These are phyloP conservation scores for Fusarium nisikadoi DNA, from an alignment of 2,329 filamentous ascomycete genomes.

Conservation along the genomic window DNA sequence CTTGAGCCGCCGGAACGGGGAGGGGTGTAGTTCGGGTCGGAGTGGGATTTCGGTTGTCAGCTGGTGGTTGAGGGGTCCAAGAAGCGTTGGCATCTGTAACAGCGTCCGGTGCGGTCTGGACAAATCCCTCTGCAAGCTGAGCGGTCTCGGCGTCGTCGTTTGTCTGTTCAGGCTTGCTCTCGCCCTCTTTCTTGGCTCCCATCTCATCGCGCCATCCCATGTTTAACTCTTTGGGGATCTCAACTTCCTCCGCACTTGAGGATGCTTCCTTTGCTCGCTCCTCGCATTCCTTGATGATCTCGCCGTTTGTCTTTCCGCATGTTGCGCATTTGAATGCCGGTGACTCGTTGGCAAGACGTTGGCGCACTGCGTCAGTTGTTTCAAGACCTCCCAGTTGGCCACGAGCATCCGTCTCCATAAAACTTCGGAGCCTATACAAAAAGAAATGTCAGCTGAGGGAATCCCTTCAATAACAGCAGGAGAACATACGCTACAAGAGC, in stretches of 20 bases:
- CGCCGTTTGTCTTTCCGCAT: conserved; percentile 77
- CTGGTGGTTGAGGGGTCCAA: conserved; percentile 8
- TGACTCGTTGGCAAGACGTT: conserved; percentile 75
- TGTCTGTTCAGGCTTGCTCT: conserved; percentile 12
- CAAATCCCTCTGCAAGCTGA: conserved; percentile 67
- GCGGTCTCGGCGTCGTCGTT: conserved; percentile 56
- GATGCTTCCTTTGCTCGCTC: conserved; percentile 59
- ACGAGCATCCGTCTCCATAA: conserved; percentile 90
- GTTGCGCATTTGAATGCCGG: conserved; percentile 72
- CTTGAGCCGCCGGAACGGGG: conserved; percentile 13
- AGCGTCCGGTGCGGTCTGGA: conserved; percentile 55
- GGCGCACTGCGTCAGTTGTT: conserved; percentile 73
- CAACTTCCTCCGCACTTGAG: conserved; percentile 53
- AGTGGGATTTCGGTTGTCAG: conserved; percentile 23
- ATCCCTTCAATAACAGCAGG: accelerated
- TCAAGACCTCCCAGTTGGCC: conserved; percentile 94
- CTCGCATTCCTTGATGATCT: conserved; percentile 78
- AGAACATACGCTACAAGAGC: conserved; percentile 73
- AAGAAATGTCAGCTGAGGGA: not conserved
- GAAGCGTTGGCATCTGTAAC: not conserved
- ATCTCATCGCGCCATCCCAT: conserved; percentile 81
- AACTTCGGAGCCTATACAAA: conserved; percentile 71
- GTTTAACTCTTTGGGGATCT: conserved; percentile 66
- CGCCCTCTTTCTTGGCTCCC: conserved; percentile 49
- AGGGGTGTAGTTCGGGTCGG: conserved; percentile 24